Percentiles rank a stretch among this genome's conserved stretches.
Evolutionary conservation across 192 early-diverging fungal genomes (phyloP).

Genomic region (Obelidium mucronatum): DNA sequence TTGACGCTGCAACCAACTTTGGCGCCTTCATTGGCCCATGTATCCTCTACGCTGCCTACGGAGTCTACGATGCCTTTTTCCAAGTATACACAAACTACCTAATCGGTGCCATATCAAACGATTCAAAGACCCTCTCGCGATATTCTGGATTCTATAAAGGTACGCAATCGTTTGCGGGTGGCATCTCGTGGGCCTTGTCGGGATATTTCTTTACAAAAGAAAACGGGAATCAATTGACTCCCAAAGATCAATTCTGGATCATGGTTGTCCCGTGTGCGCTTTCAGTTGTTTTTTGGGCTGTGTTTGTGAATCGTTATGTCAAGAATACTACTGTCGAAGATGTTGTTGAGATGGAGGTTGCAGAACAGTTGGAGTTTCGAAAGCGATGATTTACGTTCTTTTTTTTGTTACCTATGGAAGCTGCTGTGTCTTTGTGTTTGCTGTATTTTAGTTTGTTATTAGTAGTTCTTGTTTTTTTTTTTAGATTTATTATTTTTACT

Average conservation of each 20-base stretch:
- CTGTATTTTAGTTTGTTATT: no score
- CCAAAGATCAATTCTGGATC: conserved; percentile 12
- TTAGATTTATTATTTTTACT: no score
- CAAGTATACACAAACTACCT: conserved; percentile 86
- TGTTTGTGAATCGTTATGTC: neutral
- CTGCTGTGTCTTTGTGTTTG: no score
- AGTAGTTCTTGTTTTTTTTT: no score
- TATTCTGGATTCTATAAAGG: conserved; percentile 88
- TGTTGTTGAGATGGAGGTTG: no score
- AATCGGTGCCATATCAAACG: conserved; percentile 83
- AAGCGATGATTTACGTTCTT: no score
- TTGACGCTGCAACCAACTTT: conserved; percentile 23
- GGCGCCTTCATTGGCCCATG: conserved; percentile 59
- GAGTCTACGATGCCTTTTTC: conserved; percentile 80
- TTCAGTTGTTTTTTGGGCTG: neutral
- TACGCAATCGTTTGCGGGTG: conserved; percentile 78
- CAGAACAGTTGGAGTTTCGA: no score
- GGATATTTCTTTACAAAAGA: conserved; percentile 1
- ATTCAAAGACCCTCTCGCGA: conserved; percentile 55
- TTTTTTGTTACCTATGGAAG: no score
- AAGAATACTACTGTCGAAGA: conserved; percentile 11
- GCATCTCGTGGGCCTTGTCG: conserved; percentile 7
- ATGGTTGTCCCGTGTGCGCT: conserved; percentile 17
- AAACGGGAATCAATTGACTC: neutral
- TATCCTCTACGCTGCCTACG: conserved; percentile 76